phyloP scores from a whole-genome alignment of 768 basidiomycete genomes.

The Mycena capillaripes region DNA sequence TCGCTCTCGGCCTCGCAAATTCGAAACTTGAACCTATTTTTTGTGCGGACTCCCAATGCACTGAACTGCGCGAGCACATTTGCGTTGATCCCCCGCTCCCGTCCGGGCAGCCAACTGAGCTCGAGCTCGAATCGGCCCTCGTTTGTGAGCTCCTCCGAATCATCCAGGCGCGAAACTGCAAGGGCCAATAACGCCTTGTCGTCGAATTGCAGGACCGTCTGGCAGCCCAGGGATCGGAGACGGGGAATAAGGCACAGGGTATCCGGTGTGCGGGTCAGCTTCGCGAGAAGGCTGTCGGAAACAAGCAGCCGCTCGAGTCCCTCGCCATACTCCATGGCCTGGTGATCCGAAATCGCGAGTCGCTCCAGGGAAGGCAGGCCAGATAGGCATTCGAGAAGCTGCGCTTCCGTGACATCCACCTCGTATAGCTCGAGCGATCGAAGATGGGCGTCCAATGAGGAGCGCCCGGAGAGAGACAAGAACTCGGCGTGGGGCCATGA shows the following conservation, averaged over 20 bases:
- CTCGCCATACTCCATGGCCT: not conserved
- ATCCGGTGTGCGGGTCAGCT: not conserved
- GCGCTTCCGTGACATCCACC: not conserved
- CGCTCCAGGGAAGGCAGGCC: not conserved
- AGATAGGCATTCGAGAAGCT: conserved; percentile 10
- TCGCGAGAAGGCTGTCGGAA: not conserved
- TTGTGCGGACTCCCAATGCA: no score
- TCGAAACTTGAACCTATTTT: no score
- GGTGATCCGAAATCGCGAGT: conserved; percentile 17
- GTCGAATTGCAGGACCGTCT: not conserved
- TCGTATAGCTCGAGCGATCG: not conserved
- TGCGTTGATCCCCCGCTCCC: no score
- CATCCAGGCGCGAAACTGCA: not conserved
- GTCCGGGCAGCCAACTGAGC: not conserved
- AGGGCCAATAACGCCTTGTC: not conserved
- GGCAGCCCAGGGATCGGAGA: not conserved
- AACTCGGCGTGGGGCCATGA: conserved; percentile 1
- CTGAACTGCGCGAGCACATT: no score
- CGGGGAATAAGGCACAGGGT: not conserved
- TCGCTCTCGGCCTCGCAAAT: no score
- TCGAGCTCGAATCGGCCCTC: not conserved
- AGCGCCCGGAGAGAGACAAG: conserved; percentile 9
- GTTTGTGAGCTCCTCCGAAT: no score
- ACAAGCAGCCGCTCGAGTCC: not conserved
- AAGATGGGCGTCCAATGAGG: not conserved